These are phyloP conservation scores for Mucor indicus DNA, from an alignment of 371 early-diverging fungal species.

Conservation along the genomic window DNA sequence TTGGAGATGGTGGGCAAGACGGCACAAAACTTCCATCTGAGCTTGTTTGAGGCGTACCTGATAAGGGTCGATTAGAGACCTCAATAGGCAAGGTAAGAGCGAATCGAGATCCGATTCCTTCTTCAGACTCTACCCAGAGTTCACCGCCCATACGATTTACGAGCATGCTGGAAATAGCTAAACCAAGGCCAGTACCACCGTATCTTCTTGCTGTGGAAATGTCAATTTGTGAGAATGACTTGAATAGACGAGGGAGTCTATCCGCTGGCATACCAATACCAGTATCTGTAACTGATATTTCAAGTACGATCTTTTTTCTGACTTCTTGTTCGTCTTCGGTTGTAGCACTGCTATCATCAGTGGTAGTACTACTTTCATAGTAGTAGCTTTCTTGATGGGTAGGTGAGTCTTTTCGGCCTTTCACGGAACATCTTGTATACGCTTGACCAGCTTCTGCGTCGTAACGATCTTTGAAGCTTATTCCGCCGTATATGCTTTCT, in stretches of 20 bases:
- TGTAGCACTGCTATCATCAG: constrained; percentile 14
- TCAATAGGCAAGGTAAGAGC: constrained; percentile 56
- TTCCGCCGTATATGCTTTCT: constrained; percentile 20
- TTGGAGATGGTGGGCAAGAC: too few relatives aligned
- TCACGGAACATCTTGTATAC: too few relatives aligned
- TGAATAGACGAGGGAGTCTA: constrained; percentile 51
- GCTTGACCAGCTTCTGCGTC: constrained; percentile 55
- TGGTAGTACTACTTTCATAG: constrained; percentile 6
- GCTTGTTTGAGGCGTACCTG: too few relatives aligned
- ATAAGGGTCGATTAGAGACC: too few relatives aligned
- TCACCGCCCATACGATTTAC: constrained; percentile 62
- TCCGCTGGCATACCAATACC: constrained; percentile 61
- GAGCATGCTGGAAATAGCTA: constrained; percentile 57
- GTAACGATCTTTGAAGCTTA: constrained; percentile 50
- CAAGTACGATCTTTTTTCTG: constrained; percentile 43
- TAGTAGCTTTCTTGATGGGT: constrained; percentile 10
- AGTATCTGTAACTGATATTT: constrained; percentile 58
- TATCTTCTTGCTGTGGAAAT: constrained; percentile 56
- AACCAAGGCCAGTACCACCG: constrained; percentile 57
- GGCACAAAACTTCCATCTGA: too few relatives aligned
- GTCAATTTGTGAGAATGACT: constrained; percentile 60
- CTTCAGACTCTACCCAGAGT: constrained; percentile 61
- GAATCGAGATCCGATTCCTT: constrained; percentile 51
- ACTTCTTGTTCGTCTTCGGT: constrained; percentile 14
- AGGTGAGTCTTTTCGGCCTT: constrained; percentile 32